Percentiles rank a stretch among this genome's conserved stretches.
These are phyloP conservation scores for Teunomyces funiuensis DNA, from an alignment of 805 yeast genomes.

Conservation along the genomic window DNA sequence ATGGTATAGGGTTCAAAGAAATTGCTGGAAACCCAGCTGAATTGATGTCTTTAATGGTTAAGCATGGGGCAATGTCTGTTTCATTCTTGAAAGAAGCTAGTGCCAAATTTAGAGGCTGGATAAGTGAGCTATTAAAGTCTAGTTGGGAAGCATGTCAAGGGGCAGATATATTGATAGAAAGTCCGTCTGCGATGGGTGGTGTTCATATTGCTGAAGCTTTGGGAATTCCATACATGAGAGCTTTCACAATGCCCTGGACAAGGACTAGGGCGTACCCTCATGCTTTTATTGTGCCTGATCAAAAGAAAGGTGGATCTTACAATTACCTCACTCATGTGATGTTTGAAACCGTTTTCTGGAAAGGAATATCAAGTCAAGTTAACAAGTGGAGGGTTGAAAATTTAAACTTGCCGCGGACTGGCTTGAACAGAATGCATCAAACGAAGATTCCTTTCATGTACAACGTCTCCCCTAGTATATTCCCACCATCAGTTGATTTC, in stretches of 20 bases:
- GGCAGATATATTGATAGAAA: constrained; percentile 81
- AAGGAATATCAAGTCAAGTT: constrained; percentile 82
- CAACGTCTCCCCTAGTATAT: constrained; percentile 81
- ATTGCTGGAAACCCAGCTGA: constrained; percentile 94
- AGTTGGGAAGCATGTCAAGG: constrained; percentile 88
- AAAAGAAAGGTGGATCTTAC: constrained; percentile 88
- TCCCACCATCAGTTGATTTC: constrained; percentile 91
- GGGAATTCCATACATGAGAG: constrained; percentile 86
- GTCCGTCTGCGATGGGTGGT: constrained; percentile 97
- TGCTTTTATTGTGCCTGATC: constrained; percentile 93
- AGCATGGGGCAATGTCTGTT: constrained; percentile 84
- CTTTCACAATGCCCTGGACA: constrained; percentile 99
- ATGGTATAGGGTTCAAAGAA: constrained; percentile 66
- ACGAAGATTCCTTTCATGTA: constrained; percentile 83
- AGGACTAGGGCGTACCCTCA: constrained; percentile 94
- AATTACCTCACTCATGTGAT: constrained; percentile 90
- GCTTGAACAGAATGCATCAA: constrained; percentile 68
- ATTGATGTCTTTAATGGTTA: constrained; percentile 88
- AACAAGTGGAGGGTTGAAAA: constrained; percentile 81
- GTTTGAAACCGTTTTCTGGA: constrained; percentile 92
- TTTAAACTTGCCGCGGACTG: constrained; percentile 66
- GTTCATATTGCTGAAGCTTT: constrained; percentile 93
- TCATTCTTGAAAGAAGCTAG: constrained; percentile 83
- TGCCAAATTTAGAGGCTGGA: constrained; percentile 78
- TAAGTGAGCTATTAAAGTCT: constrained; percentile 63